Percentiles rank a stretch among this genome's conserved stretches.
These are phyloP conservation scores for Cladosporium halotolerans DNA, from an alignment of 2,329 filamentous ascomycete species.

Conservation along the genomic window DNA sequence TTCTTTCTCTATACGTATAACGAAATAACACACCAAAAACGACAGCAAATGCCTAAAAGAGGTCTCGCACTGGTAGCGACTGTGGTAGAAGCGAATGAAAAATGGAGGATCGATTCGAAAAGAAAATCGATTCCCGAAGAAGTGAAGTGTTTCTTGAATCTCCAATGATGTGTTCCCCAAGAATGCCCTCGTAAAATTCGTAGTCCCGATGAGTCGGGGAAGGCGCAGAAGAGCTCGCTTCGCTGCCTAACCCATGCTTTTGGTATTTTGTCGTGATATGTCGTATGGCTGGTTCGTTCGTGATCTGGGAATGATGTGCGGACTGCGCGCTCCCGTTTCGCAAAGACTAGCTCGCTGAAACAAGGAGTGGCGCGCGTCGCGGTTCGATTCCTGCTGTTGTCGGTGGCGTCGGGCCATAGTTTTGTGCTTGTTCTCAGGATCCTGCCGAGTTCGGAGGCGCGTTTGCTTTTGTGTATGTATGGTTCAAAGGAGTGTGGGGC, in stretches of 20 bases:
- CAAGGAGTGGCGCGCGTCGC: too few species aligned
- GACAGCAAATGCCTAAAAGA: neutral
- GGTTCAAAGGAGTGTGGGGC: constrained; percentile 6
- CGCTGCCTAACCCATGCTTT: neutral
- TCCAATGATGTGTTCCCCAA: neutral
- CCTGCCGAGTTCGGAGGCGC: constrained; percentile 8
- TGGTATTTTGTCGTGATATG: too few species aligned
- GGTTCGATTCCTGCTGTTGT: neutral
- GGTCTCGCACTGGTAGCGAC: constrained; percentile 6
- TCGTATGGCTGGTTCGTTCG: too few species aligned
- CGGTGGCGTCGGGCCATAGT: constrained; percentile 8
- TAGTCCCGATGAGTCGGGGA: neutral
- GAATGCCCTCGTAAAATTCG: constrained; percentile 8
- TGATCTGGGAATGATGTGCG: too few species aligned
- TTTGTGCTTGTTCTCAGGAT: constrained; percentile 5
- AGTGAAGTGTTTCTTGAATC: neutral
- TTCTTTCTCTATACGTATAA: neutral
- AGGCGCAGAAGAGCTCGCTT: constrained; percentile 7
- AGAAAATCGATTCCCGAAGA: neutral
- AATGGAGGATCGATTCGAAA: neutral
- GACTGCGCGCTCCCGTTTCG: neutral
- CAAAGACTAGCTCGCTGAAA: too few species aligned
- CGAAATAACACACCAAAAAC: neutral
- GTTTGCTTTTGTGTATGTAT: neutral
- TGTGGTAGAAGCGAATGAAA: neutral